These are phyloP conservation scores for Allium sativum DNA, from an alignment of 106 monocot species.

Conservation along the genomic window DNA sequence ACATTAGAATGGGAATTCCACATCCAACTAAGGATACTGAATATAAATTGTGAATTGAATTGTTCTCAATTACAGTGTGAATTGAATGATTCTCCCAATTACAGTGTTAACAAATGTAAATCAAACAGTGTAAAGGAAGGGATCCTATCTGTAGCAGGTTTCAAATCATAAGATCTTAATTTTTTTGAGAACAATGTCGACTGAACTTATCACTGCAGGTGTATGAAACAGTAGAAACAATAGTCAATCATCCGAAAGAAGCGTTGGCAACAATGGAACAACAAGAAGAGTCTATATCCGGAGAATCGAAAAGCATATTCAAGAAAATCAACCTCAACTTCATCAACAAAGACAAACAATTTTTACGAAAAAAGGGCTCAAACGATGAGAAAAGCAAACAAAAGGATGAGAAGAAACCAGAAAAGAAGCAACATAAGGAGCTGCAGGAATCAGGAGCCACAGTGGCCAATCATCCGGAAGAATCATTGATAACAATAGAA, in stretches of 20 bases:
- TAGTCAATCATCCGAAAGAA: constrained; percentile 54
- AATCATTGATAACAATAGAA: constrained; percentile 29
- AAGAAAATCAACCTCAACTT: constrained; percentile 53
- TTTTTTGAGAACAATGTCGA: too few relatives aligned
- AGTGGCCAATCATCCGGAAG: constrained; percentile 46
- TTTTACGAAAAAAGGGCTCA: constrained; percentile 12
- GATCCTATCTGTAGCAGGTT: too few relatives aligned
- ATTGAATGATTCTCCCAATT: too few relatives aligned
- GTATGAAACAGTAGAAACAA: constrained; percentile 71
- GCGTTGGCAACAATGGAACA: constrained; percentile 28
- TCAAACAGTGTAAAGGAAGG: too few relatives aligned
- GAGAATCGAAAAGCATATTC: constrained; percentile 37
- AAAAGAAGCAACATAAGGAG: constrained; percentile 36
- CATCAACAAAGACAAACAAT: constrained; percentile 35
- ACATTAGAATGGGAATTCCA: too few relatives aligned
- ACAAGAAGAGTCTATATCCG: constrained; percentile 23
- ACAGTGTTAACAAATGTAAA: too few relatives aligned
- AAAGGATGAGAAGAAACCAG: constrained; percentile 22
- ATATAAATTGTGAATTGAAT: too few relatives aligned
- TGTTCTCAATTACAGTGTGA: too few relatives aligned
- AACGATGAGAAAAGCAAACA: constrained; percentile 55
- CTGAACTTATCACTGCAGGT: constrained; percentile 37
- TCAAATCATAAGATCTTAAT: too few relatives aligned
- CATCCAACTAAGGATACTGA: too few relatives aligned
- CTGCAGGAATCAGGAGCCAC: constrained; percentile 74